Conservation (phyloP, 306 rosid species). For the Casuarina glauca region DNA sequence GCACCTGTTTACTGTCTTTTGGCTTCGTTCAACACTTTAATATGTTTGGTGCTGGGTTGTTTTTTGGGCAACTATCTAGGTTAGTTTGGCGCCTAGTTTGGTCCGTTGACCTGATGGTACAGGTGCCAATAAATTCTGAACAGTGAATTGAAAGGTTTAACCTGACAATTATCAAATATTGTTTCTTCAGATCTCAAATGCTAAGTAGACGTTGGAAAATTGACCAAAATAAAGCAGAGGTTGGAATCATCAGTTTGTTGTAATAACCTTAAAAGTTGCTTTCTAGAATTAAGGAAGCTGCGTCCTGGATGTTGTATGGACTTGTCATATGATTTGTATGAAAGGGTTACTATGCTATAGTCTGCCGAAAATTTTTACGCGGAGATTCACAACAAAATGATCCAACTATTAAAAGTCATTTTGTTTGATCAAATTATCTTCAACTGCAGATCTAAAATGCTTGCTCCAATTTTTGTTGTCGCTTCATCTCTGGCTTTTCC, state of each 20-base stretch:
- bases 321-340: neutral
- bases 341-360: neutral
- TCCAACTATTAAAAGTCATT: neutral
- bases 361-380: neutral
- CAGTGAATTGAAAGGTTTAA: neutral
- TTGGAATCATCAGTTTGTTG: neutral
- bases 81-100: neutral
- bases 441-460: neutral
- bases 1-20: neutral
- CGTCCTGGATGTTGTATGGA: neutral
- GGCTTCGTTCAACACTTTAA: neutral
- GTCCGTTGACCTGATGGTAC: neutral
- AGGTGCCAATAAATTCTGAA: neutral
- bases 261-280: no score
- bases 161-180: neutral
- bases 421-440: neutral
- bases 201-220: neutral
- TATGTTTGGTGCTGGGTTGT: neutral
- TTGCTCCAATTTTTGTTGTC: neutral
- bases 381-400: neutral
- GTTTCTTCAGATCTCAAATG: neutral
- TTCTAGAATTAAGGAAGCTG: neutral
- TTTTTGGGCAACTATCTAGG: neutral
- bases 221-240: neutral
- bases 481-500: neutral